Conservation (phyloP, 2,329 filamentous ascomycete species). For the Tolypocladium album region DNA sequence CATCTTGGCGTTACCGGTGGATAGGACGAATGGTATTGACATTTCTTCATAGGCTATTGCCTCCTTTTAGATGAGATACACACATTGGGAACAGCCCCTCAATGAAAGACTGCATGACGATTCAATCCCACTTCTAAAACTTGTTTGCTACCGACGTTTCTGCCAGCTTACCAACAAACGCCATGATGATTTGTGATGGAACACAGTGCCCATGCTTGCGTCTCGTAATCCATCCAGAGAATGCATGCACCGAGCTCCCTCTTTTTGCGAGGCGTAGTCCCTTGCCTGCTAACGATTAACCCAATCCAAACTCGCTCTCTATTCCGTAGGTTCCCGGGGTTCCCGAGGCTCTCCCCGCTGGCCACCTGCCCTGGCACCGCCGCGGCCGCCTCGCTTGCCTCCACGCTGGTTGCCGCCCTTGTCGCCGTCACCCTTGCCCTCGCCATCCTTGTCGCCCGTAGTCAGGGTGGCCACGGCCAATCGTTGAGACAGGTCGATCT, state of each 20-base stretch:
- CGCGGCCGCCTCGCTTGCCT: constrained; percentile 39
- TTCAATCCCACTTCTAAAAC: constrained; percentile 23
- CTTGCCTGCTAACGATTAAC: background rate
- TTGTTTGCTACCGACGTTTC: constrained; percentile 18
- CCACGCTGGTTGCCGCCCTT: constrained; percentile 34
- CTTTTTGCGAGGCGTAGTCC: background rate
- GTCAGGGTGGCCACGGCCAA: constrained; percentile 68
- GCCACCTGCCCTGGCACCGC: constrained; percentile 38
- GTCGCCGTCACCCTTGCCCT: constrained; percentile 34
- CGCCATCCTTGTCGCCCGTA: constrained; percentile 36
- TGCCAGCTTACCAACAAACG: constrained; percentile 25
- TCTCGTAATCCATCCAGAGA: constrained; percentile 13
- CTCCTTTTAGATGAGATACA: constrained; percentile 3
- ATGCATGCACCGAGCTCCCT: constrained; percentile 4
- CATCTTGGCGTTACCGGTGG: constrained; percentile 28
- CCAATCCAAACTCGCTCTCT: constrained; percentile 7
- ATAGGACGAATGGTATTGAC: constrained; percentile 21
- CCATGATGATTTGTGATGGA: constrained; percentile 22
- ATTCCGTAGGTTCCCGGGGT: constrained; percentile 21
- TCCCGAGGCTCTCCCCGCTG: constrained; percentile 39
- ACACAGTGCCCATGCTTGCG: constrained; percentile 19
- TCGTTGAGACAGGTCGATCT: constrained; percentile 95
- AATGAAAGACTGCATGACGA: constrained; percentile 12
- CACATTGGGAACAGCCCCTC: background rate
- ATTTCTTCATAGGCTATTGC: constrained; percentile 13